phyloP scores from a whole-genome alignment of 1,139 yeast species.

The Hyphopichia wangnamkhiaoensis region DNA sequence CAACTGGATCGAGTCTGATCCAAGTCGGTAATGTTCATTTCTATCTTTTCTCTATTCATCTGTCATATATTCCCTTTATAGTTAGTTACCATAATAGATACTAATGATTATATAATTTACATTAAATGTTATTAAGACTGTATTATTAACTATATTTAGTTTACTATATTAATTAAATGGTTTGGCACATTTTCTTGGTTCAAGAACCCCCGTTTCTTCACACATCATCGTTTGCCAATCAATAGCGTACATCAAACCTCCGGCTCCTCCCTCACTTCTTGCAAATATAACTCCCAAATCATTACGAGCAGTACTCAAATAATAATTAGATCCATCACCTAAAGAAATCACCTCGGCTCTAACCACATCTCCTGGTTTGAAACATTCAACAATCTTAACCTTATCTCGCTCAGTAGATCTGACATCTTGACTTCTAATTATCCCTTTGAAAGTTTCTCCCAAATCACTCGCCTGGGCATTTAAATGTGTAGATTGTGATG shows the following conservation, averaged over 20 bases:
- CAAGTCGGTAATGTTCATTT: not conserved
- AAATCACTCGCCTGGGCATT: conserved; percentile 59
- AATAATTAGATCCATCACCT: conserved; percentile 93
- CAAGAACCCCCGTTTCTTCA: conserved; percentile 70
- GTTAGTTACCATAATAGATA: too few relatives aligned
- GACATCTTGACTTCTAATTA: conserved; percentile 85
- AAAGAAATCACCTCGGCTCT: conserved; percentile 79
- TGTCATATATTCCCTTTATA: not conserved
- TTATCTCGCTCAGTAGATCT: conserved; percentile 89
- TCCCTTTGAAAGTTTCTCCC: conserved; percentile 90
- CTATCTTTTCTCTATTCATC: too few relatives aligned
- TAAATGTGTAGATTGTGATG: conserved; percentile 32
- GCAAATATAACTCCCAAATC: conserved; percentile 96
- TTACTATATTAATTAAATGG: conserved; percentile 60
- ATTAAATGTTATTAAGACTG: too few relatives aligned
- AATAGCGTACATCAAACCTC: conserved; percentile 80
- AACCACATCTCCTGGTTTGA: conserved; percentile 90
- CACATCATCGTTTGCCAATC: conserved; percentile 97
- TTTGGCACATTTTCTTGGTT: conserved; percentile 88
- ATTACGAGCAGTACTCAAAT: conserved; percentile 84
- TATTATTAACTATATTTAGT: too few relatives aligned
- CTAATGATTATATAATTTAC: too few relatives aligned
- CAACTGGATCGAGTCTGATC: not conserved
- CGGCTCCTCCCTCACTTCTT: conserved; percentile 64
- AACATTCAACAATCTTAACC: conserved; percentile 75